A percentile compares a stretch with the other conserved stretches of the same genome.
Conservation (phyloP, 2,329 filamentous ascomycete genomes). For the Arthrobotrys iridis region DNA sequence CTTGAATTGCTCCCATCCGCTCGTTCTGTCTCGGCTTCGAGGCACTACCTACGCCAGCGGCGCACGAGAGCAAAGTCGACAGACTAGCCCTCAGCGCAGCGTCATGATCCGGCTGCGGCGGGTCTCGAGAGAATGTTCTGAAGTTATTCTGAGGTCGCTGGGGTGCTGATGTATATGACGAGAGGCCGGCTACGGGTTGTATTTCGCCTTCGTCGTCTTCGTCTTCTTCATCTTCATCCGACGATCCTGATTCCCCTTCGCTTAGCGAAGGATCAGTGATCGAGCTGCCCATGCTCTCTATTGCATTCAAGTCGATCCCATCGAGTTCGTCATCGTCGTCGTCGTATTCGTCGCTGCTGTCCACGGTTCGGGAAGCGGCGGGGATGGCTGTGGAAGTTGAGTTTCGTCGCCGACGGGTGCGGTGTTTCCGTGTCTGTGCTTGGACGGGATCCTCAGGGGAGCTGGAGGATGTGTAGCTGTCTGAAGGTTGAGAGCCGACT, state of each 20-base stretch:
- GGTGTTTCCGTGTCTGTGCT: slow-evolving; percentile 48
- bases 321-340: slow-evolving; percentile 46
- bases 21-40: slow-evolving; percentile 64
- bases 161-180: slow-evolving; percentile 22
- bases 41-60: slow-evolving; percentile 84
- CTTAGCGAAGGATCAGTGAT: slow-evolving; percentile 49
- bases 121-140: slow-evolving; percentile 57
- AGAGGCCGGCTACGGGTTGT: slow-evolving; percentile 41
- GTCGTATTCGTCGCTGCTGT: slow-evolving; percentile 49
- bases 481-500: slow-evolving; percentile 85
- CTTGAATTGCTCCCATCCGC: slow-evolving; percentile 40
- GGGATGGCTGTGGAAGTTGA: slow-evolving; percentile 47
- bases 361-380: slow-evolving; percentile 28
- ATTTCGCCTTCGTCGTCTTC: slow-evolving; percentile 43
- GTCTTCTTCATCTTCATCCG: slow-evolving; percentile 27
- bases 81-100: slow-evolving; percentile 90
- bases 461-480: slow-evolving; percentile 69
- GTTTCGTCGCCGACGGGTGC: slow-evolving; percentile 36
- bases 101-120: slow-evolving; percentile 84
- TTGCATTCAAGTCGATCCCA: slow-evolving; percentile 41
- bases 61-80: slow-evolving; percentile 95
- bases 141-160: slow-evolving; percentile 47
- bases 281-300: slow-evolving; percentile 48
- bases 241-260: slow-evolving; percentile 48
- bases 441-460: slow-evolving; percentile 75